Conservation (phyloP, 495 filamentous ascomycete species). For the Patellaria atrata region DNA sequence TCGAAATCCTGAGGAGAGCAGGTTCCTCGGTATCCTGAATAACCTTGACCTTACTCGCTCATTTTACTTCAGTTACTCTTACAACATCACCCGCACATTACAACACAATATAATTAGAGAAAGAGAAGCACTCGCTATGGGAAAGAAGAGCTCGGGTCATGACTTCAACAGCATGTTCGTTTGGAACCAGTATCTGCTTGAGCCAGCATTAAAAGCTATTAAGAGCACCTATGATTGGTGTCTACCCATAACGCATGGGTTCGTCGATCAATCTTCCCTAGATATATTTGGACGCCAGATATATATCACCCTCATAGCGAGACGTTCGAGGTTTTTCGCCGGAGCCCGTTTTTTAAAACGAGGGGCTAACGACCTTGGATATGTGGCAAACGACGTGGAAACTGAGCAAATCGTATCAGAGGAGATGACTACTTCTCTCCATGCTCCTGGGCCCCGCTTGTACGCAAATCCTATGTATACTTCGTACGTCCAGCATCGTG, state of each 20-base stretch:
- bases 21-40: conserved; percentile 76
- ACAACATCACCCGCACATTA: conserved; percentile 84
- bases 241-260: conserved; percentile 88
- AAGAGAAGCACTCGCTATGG: conserved; percentile 50
- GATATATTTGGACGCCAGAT: conserved; percentile 50
- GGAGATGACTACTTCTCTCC: conserved; percentile 84
- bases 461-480: conserved; percentile 85
- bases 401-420: conserved; percentile 98
- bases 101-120: conserved; percentile 86
- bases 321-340: conserved; percentile 84
- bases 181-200: conserved; percentile 85
- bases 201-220: conserved; percentile 54
- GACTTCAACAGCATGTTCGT: conserved; percentile 93
- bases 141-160: conserved; percentile 37
- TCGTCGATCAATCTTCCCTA: conserved; percentile 57
- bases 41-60: conserved; percentile 79
- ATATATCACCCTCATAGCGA: conserved; percentile 85
- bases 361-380: conserved; percentile 87
- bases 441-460: conserved; percentile 72
- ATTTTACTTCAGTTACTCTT: conserved; percentile 98
- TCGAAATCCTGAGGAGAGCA: conserved; percentile 73
- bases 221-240: conserved; percentile 89
- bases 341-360: conserved; percentile 90
- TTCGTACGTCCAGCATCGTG: conserved; percentile 91
- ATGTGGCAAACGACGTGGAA: conserved; percentile 98